phyloP scores from a whole-genome alignment of 352 stramenopile species.

The Thraustochytrium sp. region DNA sequence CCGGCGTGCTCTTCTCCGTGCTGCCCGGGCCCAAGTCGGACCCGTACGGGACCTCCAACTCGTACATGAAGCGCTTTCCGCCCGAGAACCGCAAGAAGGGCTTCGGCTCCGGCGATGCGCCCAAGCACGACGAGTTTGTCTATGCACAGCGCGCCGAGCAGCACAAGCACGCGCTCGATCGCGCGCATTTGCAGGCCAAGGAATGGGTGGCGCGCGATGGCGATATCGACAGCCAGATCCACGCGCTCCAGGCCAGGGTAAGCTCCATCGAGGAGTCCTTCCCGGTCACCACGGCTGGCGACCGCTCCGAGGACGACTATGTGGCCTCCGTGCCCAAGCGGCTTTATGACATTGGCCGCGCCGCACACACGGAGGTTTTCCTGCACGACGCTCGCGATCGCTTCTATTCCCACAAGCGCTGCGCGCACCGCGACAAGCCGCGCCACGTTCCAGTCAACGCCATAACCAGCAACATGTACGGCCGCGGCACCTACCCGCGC shows the following conservation, averaged over 20 bases:
- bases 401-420: slow-evolving; percentile 34
- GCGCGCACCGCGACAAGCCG: neutral
- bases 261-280: neutral
- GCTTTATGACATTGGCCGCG: slow-evolving; percentile 56
- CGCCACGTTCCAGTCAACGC: neutral
- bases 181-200: slow-evolving; percentile 65
- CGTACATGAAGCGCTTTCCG: slow-evolving; percentile 75
- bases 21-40: slow-evolving; percentile 68
- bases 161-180: slow-evolving; percentile 72
- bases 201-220: slow-evolving; percentile 55
- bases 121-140: slow-evolving; percentile 80
- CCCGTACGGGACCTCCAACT: slow-evolving; percentile 72
- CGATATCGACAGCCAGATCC: slow-evolving; percentile 52
- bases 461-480: neutral
- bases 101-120: slow-evolving; percentile 80
- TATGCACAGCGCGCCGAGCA: slow-evolving; percentile 77
- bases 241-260: neutral
- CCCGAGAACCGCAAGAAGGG: slow-evolving; percentile 74
- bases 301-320: slow-evolving; percentile 37
- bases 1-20: slow-evolving; percentile 69
- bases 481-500: neutral
- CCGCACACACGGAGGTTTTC: slow-evolving; percentile 37
- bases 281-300: slow-evolving; percentile 51
- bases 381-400: slow-evolving; percentile 23
- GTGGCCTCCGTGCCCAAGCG: slow-evolving; percentile 48